Evolutionary conservation across 208 protist genomes (phyloP), one percentile per base, ranked within the genome.

Genomic region (Acanthamoeba healyi): DNA sequence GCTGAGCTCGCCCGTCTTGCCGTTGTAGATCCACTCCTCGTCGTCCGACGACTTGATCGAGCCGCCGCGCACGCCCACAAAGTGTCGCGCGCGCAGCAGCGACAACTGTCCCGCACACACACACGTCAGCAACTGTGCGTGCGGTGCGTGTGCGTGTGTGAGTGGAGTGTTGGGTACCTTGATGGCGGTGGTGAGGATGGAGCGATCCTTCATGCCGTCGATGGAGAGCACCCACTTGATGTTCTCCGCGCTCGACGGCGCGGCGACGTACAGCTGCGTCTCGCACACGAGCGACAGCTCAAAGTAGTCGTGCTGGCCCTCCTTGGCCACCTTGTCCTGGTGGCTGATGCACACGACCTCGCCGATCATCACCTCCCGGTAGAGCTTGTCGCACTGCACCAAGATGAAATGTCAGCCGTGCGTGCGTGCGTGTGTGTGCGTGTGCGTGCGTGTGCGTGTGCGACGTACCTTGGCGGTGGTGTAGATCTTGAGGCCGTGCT

Each of bases 1-100:
- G 38, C 24, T 84, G 7, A 84, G n/a, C 74, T 84, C 74, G 6
- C 74, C 74, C 29, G 74, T 84, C 29, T 46, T 36, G 19, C 40
- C 74, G 29, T 84, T 84, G 29, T 84, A 84, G 26, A 32, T 56
- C 74, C 74, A 84, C n/a, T 84, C 74, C 38, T 84, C 74, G 26
- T 84, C 74, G 29, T 56, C 36, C 6, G 38, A 6, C 7, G 74
- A 36, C 29, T 84, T 84, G 40, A 84, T 26, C 40, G 44, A 84
- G 14, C 40, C 74, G 17, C 74, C 74, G 7, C 42, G 10, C 40
- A 84, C 6, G 7, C 74, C 74, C 10, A 46, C 17, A 32, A 84
- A 84, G n/a, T 84, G 42, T 49, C 74, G 36, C 29, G 38, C 10
- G 17, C 74, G 36, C 34, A 84, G 44, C 10, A 84, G 26, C 6